Evolutionary conservation across 2,329 filamentous ascomycete species (phyloP), one percentile per base, ranked within the genome.

Genomic region (Paraphaeosphaeria minitans): DNA sequence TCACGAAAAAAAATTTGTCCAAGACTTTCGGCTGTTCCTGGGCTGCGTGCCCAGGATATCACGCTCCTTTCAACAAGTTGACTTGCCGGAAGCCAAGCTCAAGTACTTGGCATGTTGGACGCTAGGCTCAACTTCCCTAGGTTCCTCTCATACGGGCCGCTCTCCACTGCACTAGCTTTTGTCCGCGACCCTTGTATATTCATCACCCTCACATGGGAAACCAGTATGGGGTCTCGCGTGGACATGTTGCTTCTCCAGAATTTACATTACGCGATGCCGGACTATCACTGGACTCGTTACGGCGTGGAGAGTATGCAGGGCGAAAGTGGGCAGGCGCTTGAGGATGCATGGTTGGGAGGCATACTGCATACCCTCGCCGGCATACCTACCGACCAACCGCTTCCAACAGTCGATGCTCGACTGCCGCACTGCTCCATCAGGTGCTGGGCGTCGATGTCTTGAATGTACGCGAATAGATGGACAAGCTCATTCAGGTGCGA

Each of bases 341-440:
- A 51, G 22, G 21, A 27, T 4, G 35, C 48, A 41, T 35, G 48
- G 21, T 29, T 27, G 35, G 48, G 48, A 51, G 48, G 48, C 48
- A 41, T 51, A 51, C 48, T 8, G 27, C 31, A 16, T 48, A 48
- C 47, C 16, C 29, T 14, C 13, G 6, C 22, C 29, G 39, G 13
- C 35, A n/a, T 27, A 39, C 5, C 24, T 27, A 39, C 5, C 24
- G 9, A 45, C 37, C 50, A 43, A 33, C 39, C 39, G 21, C 16
- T 37, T 22, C 31, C 35, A n/a, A 10, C n/a, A 31, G 19, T 22
- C 24, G 24, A n/a, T 13, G 29, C 39, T 16, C 51, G n/a, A 24
- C 29, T 46, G 51, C 41, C 27, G 39, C 21, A 16, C 24, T 45
- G 21, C 27, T 27, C 13, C 41, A 8, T 24, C 37, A 33, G 29